phyloP scores from a whole-genome alignment of 2,329 filamentous ascomycete genomes.

The Fonsecaea monophora region DNA sequence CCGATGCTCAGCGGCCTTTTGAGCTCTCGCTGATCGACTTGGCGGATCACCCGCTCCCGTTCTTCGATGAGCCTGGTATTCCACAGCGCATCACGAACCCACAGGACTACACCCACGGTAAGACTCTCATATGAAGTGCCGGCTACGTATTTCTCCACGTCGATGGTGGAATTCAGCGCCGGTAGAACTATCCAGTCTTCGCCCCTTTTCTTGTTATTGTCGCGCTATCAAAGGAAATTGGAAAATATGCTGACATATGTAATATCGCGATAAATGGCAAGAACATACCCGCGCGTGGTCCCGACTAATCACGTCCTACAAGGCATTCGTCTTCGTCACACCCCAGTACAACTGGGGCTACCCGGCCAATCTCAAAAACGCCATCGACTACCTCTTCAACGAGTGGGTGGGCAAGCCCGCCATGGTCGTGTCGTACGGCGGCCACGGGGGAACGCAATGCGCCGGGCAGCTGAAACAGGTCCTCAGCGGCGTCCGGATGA shows the following conservation, averaged over 20 bases:
- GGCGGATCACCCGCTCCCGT: slow-evolving; percentile 44
- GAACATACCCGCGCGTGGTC: slow-evolving; percentile 50
- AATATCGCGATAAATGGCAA: neutral
- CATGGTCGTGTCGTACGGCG: slow-evolving; percentile 63
- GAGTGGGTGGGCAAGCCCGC: slow-evolving; percentile 65
- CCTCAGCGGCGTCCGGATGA: slow-evolving; percentile 48
- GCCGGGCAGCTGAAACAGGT: slow-evolving; percentile 47
- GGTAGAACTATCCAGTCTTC: too few relatives aligned
- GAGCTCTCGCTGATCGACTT: slow-evolving; percentile 46
- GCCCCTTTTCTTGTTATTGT: neutral
- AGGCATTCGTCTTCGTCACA: slow-evolving; percentile 52
- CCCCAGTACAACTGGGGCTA: slow-evolving; percentile 64
- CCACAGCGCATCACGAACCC: slow-evolving; percentile 45
- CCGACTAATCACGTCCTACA: slow-evolving; percentile 43
- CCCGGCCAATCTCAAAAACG: slow-evolving; percentile 64
- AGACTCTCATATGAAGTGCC: neutral
- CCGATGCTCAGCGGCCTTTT: slow-evolving; percentile 11
- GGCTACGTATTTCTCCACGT: neutral
- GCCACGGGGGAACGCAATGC: slow-evolving; percentile 49
- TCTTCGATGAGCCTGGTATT: slow-evolving; percentile 50
- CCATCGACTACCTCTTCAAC: slow-evolving; percentile 66
- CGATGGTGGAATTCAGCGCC: neutral
- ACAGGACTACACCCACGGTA: slow-evolving; percentile 45
- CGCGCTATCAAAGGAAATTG: neutral
- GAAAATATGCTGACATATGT: neutral